A percentile compares a stretch with the other conserved stretches of the same genome.
Conservation (phyloP, 805 yeast species). For the Wickerhamomyces hampshirensis region DNA sequence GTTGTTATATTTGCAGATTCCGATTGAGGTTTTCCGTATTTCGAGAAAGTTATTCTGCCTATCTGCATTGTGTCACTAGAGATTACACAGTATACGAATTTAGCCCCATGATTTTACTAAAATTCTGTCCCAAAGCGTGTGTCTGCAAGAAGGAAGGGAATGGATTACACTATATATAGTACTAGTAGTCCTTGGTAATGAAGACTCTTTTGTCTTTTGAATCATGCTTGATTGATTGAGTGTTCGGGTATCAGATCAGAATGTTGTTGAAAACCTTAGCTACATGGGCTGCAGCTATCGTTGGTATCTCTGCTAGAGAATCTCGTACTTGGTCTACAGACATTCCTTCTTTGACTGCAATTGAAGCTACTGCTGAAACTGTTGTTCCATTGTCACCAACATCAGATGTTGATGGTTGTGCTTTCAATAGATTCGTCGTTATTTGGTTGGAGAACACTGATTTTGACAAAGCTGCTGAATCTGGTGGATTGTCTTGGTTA, state of each 20-base stretch:
- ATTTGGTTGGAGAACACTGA: conserved; percentile 51
- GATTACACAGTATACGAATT: no score
- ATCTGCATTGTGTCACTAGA: no score
- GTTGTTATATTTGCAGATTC: no score
- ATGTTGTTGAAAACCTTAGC: conserved; percentile 1
- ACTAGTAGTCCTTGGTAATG: no score
- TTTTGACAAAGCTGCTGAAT: conserved; percentile 44
- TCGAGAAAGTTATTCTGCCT: no score
- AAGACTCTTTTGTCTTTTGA: no score
- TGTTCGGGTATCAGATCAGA: background rate
- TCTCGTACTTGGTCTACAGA: conserved; percentile 9
- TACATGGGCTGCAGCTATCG: background rate
- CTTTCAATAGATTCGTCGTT: conserved; percentile 35
- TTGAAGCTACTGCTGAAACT: conserved; percentile 11
- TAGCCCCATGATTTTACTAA: no score
- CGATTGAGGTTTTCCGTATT: no score
- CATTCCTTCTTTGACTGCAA: conserved; percentile 5
- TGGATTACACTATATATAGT: no score
- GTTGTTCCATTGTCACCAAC: conserved; percentile 23
- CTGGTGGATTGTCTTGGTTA: conserved; percentile 38
- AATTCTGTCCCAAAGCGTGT: no score
- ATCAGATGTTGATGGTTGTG: conserved; percentile 34
- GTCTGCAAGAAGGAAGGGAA: no score
- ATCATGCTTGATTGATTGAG: no score
- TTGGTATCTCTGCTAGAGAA: conserved; percentile 4